Evolutionary conservation across 2,329 filamentous ascomycete genomes (phyloP).

Genomic region (Trichoderma hamatum): DNA sequence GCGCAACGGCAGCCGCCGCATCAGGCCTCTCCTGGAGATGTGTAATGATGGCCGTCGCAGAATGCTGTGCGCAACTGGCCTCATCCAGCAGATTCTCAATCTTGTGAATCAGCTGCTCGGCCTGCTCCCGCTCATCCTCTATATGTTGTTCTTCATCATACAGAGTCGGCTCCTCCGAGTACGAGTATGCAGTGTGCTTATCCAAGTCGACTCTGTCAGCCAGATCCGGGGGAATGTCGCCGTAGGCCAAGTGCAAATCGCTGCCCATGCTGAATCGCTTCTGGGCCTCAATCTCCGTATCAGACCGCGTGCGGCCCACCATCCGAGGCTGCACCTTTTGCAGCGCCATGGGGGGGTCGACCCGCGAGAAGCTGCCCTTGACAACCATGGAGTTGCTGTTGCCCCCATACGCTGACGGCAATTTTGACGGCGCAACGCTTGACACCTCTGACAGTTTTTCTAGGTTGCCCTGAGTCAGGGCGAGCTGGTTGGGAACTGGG

Average conservation of each 20-base stretch:
- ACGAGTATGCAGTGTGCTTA: slow-evolving; percentile 48
- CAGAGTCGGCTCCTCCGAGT: slow-evolving; percentile 45
- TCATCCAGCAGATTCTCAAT: slow-evolving; percentile 82
- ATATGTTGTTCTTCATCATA: not conserved
- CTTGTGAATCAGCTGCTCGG: slow-evolving; percentile 65
- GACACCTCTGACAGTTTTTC: slow-evolving; percentile 58
- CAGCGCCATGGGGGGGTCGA: slow-evolving; percentile 34
- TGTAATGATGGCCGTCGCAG: slow-evolving; percentile 78
- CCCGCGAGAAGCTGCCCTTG: slow-evolving; percentile 47
- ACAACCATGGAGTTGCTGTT: slow-evolving; percentile 42
- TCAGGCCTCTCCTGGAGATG: slow-evolving; percentile 74
- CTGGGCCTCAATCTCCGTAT: slow-evolving; percentile 41
- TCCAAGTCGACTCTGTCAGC: slow-evolving; percentile 52
- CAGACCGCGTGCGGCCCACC: slow-evolving; percentile 43
- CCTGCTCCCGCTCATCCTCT: slow-evolving; percentile 58
- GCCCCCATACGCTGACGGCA: slow-evolving; percentile 47
- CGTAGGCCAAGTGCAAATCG: slow-evolving; percentile 92
- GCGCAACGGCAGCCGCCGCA: slow-evolving; percentile 87
- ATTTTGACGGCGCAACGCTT: slow-evolving; percentile 49
- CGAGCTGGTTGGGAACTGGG: slow-evolving; percentile 37
- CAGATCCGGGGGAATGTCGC: slow-evolving; percentile 74
- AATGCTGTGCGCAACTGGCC: slow-evolving; percentile 85
- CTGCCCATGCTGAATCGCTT: slow-evolving; percentile 55
- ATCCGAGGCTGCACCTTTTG: slow-evolving; percentile 31
- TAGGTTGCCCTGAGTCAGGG: slow-evolving; percentile 57